Conservation (phyloP, 352 stramenopile species). For the Blastocystis sp. region DNA sequence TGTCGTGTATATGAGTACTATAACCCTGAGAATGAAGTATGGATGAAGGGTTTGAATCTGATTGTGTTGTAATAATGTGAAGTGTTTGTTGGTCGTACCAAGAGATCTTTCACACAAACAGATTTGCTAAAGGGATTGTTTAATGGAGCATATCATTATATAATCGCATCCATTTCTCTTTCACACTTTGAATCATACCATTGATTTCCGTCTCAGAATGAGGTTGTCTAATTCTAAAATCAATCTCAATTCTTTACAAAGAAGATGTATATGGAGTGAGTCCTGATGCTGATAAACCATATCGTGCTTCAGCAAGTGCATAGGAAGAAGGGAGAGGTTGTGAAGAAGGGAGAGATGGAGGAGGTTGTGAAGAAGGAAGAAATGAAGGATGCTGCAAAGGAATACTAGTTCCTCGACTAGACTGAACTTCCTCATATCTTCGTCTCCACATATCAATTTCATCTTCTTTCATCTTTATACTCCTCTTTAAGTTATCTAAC, state of each 20-base stretch:
- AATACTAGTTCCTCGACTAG: not conserved
- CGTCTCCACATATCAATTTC: too few species aligned
- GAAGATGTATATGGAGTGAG: not conserved
- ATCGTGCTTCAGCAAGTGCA: not conserved
- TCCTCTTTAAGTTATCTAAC: too few species aligned
- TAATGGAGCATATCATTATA: not conserved
- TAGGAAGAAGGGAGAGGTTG: not conserved
- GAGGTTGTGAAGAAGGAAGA: too few species aligned
- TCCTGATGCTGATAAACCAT: not conserved
- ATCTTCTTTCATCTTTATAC: too few species aligned
- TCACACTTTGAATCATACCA: not conserved
- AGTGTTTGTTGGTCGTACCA: slow-evolving; percentile 6
- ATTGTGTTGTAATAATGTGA: not conserved
- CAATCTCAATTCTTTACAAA: not conserved
- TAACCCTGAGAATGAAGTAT: slow-evolving; percentile 28
- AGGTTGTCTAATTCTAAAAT: not conserved
- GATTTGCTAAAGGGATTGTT: not conserved
- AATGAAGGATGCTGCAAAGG: too few species aligned
- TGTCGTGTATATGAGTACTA: slow-evolving; percentile 55
- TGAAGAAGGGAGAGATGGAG: too few species aligned
- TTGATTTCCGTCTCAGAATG: not conserved
- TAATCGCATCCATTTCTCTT: not conserved
- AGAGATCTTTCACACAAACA: not conserved
- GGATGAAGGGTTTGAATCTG: slow-evolving; percentile 17
- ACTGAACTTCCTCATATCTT: too few species aligned